Evolutionary conservation across 352 stramenopile genomes (phyloP).

Genomic region (Pythium dissotocum): DNA sequence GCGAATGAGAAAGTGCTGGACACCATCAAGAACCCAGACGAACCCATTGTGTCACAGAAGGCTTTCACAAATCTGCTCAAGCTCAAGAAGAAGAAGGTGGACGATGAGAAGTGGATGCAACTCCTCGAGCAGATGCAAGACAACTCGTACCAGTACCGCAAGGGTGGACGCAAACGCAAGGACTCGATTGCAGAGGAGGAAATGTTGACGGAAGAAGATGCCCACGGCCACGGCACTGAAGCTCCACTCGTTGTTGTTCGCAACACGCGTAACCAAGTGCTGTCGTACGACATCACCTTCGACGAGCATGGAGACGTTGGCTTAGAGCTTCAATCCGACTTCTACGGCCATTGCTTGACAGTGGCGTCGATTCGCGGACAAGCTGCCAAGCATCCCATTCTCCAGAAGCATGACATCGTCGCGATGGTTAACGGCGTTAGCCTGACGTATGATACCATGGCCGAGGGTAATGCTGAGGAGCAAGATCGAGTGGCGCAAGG

Average conservation of each 20-base stretch:
- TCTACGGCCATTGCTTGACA: constrained; percentile 54
- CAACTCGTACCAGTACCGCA: constrained; percentile 37
- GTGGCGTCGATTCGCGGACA: constrained; percentile 37
- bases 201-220: constrained; percentile 8
- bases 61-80: constrained; percentile 54
- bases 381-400: constrained; percentile 44
- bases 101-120: constrained; percentile 52
- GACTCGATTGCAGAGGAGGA: constrained; percentile 20
- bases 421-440: constrained; percentile 37
- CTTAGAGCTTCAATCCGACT: constrained; percentile 51
- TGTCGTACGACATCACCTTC: constrained; percentile 65
- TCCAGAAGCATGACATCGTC: constrained; percentile 59
- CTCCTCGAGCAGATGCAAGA: constrained; percentile 50
- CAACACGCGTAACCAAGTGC: constrained; percentile 63
- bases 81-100: constrained; percentile 37
- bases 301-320: constrained; percentile 45
- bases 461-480: constrained; percentile 36
- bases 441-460: constrained; percentile 32
- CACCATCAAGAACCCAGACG: constrained; percentile 36
- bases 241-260: constrained; percentile 48
- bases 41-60: constrained; percentile 41
- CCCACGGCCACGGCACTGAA: constrained; percentile 23
- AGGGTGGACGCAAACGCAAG: constrained; percentile 18
- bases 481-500: constrained; percentile 28
- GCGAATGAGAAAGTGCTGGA: constrained; percentile 51